phyloP scores from a whole-genome alignment of 148 eudicot species.

The Suaeda aralocaspica region DNA sequence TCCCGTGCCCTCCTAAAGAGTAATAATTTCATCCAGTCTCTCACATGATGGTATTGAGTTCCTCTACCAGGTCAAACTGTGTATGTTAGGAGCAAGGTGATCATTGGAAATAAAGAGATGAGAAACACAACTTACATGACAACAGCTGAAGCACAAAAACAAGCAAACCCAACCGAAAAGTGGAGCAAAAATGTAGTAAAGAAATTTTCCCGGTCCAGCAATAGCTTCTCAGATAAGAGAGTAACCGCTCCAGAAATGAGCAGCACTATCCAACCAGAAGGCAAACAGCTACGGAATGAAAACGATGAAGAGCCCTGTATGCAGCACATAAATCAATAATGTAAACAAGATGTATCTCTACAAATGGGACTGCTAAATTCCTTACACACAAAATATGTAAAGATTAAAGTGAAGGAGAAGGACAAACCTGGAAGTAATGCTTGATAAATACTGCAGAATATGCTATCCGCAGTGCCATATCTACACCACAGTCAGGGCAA shows the following conservation, averaged over 20 bases:
- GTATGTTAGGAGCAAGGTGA: too few relatives aligned
- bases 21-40: not conserved
- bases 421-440: slow-evolving; percentile 73
- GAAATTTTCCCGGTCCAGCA: slow-evolving; percentile 65
- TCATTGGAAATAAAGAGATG: not conserved
- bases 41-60: not conserved
- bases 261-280: slow-evolving; percentile 72
- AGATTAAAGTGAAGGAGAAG: slow-evolving; percentile 3
- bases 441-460: slow-evolving; percentile 82
- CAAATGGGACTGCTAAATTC: not conserved
- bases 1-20: not conserved
- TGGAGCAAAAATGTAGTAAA: slow-evolving; percentile 66
- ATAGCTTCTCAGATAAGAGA: slow-evolving; percentile 64
- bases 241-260: slow-evolving; percentile 54
- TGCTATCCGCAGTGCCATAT: slow-evolving; percentile 79
- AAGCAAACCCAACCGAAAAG: slow-evolving; percentile 60
- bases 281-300: slow-evolving; percentile 74
- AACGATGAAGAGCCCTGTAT: slow-evolving; percentile 72
- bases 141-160: slow-evolving; percentile 62
- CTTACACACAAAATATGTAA: not conserved
- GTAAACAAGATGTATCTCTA: not conserved
- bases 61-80: not conserved
- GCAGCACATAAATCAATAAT: slow-evolving; percentile 12
- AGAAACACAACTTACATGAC: slow-evolving; percentile 53
- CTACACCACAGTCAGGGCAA: slow-evolving; percentile 55